phyloP scores from a whole-genome alignment of 306 rosid genomes.

The Dryas drummondii region DNA sequence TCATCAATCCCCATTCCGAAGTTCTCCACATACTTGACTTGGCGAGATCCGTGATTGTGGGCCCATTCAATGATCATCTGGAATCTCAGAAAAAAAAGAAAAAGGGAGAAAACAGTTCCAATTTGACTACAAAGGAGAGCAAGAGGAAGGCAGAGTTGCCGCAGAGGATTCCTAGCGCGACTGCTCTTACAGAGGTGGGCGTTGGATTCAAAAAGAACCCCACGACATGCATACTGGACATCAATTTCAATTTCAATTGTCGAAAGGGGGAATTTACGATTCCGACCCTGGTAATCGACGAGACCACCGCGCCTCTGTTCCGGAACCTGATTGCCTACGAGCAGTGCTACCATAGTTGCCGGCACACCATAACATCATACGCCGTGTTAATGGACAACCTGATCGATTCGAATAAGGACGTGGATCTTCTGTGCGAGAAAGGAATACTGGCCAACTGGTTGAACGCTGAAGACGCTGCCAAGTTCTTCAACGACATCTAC shows the following conservation, averaged over 20 bases:
- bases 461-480: constrained; percentile 10
- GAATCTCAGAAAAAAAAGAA: neutral
- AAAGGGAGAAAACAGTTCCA: too few species aligned
- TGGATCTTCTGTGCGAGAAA: constrained; percentile 8
- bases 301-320: constrained; percentile 11
- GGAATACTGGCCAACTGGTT: neutral
- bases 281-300: constrained; percentile 16
- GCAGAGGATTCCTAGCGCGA: constrained; percentile 10
- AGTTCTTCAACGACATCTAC: constrained; percentile 17
- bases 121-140: too few species aligned
- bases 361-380: constrained; percentile 18
- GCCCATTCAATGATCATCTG: neutral
- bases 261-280: neutral
- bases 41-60: neutral
- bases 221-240: neutral
- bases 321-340: constrained; percentile 16
- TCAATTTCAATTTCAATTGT: constrained; percentile 17
- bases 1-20: neutral
- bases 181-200: constrained; percentile 9
- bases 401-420: neutral
- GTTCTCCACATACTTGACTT: neutral
- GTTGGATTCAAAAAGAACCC: neutral
- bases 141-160: neutral
- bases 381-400: constrained; percentile 25
- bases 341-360: constrained; percentile 16